Conservation (phyloP, 2,329 filamentous ascomycete species). For the Aspergillus novofumigatus region DNA sequence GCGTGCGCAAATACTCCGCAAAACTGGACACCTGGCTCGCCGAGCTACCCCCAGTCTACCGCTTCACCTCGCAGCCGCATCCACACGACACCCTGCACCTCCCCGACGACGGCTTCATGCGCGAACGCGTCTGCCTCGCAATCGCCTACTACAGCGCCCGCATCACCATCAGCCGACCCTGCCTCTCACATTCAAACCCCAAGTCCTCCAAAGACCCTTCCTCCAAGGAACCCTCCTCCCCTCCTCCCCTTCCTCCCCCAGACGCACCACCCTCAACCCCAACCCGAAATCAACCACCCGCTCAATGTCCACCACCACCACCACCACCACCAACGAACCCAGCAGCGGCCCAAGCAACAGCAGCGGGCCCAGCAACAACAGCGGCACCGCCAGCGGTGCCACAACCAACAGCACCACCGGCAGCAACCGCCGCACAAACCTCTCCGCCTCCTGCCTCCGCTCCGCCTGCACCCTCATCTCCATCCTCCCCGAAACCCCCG, state of each 20-base stretch:
- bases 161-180: constrained; percentile 40
- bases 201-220: background rate
- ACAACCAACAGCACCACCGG: background rate
- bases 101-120: constrained; percentile 13
- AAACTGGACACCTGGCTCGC: constrained; percentile 34
- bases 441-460: constrained; percentile 35
- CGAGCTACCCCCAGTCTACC: constrained; percentile 29
- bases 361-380: too few species aligned
- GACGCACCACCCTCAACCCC: too few species aligned
- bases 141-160: constrained; percentile 40
- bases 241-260: background rate
- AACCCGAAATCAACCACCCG: too few species aligned
- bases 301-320: too few species aligned
- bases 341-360: too few species aligned
- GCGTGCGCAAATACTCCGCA: constrained; percentile 28
- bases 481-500: constrained; percentile 34
- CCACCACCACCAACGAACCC: too few species aligned
- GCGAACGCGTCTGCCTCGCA: constrained; percentile 35
- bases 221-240: background rate
- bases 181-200: constrained; percentile 34
- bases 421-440: constrained; percentile 14
- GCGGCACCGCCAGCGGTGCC: too few species aligned
- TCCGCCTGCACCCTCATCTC: constrained; percentile 35
- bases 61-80: constrained; percentile 27
- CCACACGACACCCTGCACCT: constrained; percentile 18